Evolutionary conservation across 371 early-diverging fungal species (phyloP), one percentile per base, ranked within the genome.

Genomic region (Mucor circinelloides): DNA sequence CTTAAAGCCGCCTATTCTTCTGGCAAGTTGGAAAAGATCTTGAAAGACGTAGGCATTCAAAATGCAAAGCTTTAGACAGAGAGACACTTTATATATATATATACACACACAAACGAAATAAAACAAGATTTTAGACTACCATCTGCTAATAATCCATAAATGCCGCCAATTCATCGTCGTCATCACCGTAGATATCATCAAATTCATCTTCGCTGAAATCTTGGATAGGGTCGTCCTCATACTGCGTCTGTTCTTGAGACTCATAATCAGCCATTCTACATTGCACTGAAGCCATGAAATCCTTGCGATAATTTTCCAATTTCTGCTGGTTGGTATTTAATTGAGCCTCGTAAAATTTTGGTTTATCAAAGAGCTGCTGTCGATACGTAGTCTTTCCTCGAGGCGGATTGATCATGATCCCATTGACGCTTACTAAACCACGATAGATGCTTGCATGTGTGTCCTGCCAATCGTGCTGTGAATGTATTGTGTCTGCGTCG

Each of bases 11-110:
- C 86, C 25, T 75, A 90, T 38, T 64, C 66, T 6, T 77, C 64
- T 21, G 91, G 91, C 19, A 82, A 86, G 71, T 80, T 95, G 55
- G 67, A 84, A 60, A 61, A 72, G 21, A 50, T 91, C 25, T 72
- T 93, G 17, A 74, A 75, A 55, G 71, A 73, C 5, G 73, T 77
- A 17, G 73, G 69, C 19, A 69, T 79, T 59, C 38, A 32, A 1
- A 17, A 61, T 23, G 58, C 66, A 21, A 66, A 59, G 46, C 54
- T 66, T 32, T 59, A 66, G 36, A 28, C 15, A n/a, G 27, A 28
- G 6, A 30, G n/a, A 28, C 10, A 36, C 6, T 52, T 52, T 23
- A 52, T 52, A 50, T 50, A 21, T 17, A 50, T 12, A 25, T 25
- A 25, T 50, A 50, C 23, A 50, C 15, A 27, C 3, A 52, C 27